These are phyloP conservation scores for Fusarium gaditjirri DNA, from an alignment of 2,329 filamentous ascomycete genomes.

Conservation along the genomic window DNA sequence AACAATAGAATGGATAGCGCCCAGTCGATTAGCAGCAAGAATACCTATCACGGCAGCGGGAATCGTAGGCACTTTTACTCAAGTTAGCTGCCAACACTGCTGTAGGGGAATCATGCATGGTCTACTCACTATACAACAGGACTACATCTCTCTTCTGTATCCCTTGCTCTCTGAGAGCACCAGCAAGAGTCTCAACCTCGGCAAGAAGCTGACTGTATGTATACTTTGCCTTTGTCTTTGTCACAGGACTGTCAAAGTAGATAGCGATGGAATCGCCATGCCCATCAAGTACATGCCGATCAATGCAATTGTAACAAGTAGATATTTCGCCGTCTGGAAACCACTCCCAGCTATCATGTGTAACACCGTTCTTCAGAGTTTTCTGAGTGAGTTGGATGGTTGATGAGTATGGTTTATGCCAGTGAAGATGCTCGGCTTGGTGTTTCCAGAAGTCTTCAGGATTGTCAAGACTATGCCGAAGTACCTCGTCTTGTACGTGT, in stretches of 20 bases:
- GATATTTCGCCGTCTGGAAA: constrained; percentile 90
- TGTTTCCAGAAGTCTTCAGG: constrained; percentile 79
- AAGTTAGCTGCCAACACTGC: background rate
- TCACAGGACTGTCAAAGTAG: constrained; percentile 89
- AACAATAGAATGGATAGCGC: constrained; percentile 90
- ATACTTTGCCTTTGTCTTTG: constrained; percentile 74
- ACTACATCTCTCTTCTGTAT: constrained; percentile 87
- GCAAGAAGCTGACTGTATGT: constrained; percentile 80
- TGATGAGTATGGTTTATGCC: constrained; percentile 79
- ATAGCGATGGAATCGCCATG: constrained; percentile 79
- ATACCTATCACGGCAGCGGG: constrained; percentile 88
- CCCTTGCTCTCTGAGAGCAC: constrained; percentile 83
- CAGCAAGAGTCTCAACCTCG: constrained; percentile 85
- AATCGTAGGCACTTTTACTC: constrained; percentile 87
- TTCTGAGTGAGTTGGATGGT: constrained; percentile 71
- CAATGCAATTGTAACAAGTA: constrained; percentile 91
- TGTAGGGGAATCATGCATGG: background rate
- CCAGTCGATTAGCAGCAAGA: constrained; percentile 81
- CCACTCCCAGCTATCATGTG: constrained; percentile 86
- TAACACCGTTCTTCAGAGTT: constrained; percentile 68
- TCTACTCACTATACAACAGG: constrained; percentile 82
- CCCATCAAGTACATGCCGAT: constrained; percentile 86
- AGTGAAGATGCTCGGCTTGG: constrained; percentile 80
- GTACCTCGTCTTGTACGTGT: constrained; percentile 61
- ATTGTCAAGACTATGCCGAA: constrained; percentile 69